Percentiles rank a stretch among this genome's conserved stretches.
Conservation (phyloP, 768 basidiomycete species). For the Panellus pusillus region DNA sequence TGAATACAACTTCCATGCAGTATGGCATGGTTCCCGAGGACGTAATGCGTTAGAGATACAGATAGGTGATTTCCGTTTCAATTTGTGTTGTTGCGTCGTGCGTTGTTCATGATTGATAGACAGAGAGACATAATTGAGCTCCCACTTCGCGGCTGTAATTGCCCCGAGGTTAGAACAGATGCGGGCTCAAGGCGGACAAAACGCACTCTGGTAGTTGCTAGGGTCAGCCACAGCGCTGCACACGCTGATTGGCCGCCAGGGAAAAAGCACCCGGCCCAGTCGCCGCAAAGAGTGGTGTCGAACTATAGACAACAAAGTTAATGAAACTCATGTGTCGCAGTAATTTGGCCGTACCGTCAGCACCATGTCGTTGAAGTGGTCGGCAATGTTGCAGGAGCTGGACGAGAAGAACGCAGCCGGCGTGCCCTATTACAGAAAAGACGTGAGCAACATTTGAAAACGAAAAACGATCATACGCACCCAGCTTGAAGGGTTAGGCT, state of each 20-base stretch:
- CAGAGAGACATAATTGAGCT: constrained; percentile 55
- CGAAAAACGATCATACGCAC: no score
- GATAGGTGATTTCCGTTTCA: constrained; percentile 18
- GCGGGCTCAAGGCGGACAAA: constrained; percentile 1
- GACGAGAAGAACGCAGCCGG: constrained; percentile 56
- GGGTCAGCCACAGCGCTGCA: constrained; percentile 52
- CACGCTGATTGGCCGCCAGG: constrained; percentile 49
- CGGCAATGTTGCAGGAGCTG: constrained; percentile 44
- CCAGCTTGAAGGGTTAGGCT: constrained; percentile 52
- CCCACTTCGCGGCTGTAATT: constrained; percentile 52
- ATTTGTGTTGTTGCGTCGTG: not conserved
- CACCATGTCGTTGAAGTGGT: constrained; percentile 54
- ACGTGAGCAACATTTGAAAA: no score
- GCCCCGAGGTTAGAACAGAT: constrained; percentile 27
- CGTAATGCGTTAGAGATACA: constrained; percentile 10
- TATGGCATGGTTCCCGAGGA: not conserved
- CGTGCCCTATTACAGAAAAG: constrained; percentile 23
- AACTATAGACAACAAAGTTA: constrained; percentile 16
- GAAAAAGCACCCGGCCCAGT: constrained; percentile 40
- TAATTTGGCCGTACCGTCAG: constrained; percentile 32
- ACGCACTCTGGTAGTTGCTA: constrained; percentile 48
- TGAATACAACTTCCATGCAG: not conserved
- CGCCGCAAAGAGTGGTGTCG: constrained; percentile 50
- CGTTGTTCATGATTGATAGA: constrained; percentile 39
- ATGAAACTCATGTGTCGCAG: not conserved